Evolutionary conservation across 352 stramenopile species (phyloP).

Genomic region (Peronospora tabacina): DNA sequence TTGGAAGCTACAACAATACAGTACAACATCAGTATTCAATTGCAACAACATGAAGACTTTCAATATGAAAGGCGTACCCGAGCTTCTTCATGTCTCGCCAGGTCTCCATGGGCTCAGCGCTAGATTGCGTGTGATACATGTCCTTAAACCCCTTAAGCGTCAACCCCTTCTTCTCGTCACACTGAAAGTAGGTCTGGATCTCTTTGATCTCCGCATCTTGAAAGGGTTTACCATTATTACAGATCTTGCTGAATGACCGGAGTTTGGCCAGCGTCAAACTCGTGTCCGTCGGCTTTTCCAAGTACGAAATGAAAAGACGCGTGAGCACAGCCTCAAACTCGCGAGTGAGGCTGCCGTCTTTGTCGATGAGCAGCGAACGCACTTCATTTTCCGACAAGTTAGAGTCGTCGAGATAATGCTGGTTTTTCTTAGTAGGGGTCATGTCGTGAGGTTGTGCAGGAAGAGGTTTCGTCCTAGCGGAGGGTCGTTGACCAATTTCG

Average conservation of each 20-base stretch:
- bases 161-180: conserved; percentile 85
- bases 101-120: conserved; percentile 81
- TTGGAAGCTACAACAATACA: conserved; percentile 37
- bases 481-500: conserved; percentile 20
- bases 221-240: conserved; percentile 84
- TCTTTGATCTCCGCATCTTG: conserved; percentile 86
- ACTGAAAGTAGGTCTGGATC: conserved; percentile 89
- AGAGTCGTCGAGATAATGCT: conserved; percentile 30
- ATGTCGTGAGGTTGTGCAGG: conserved; percentile 21
- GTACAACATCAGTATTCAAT: conserved; percentile 9
- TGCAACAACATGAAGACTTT: conserved; percentile 1
- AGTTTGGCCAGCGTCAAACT: conserved; percentile 80
- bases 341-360: conserved; percentile 73
- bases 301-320: conserved; percentile 80
- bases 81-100: conserved; percentile 88
- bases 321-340: conserved; percentile 83
- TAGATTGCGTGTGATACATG: conserved; percentile 89
- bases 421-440: conserved; percentile 53
- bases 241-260: conserved; percentile 85
- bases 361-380: conserved; percentile 73
- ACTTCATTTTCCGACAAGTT: conserved; percentile 77
- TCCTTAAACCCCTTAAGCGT: conserved; percentile 87
- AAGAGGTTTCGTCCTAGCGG: conserved; percentile 2
- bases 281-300: conserved; percentile 72
- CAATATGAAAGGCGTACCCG: conserved; percentile 34